Percentiles rank a stretch among this genome's conserved stretches.
These are phyloP conservation scores for Perkinsus olseni DNA, from an alignment of 169 alveolate genomes.

Conservation along the genomic window DNA sequence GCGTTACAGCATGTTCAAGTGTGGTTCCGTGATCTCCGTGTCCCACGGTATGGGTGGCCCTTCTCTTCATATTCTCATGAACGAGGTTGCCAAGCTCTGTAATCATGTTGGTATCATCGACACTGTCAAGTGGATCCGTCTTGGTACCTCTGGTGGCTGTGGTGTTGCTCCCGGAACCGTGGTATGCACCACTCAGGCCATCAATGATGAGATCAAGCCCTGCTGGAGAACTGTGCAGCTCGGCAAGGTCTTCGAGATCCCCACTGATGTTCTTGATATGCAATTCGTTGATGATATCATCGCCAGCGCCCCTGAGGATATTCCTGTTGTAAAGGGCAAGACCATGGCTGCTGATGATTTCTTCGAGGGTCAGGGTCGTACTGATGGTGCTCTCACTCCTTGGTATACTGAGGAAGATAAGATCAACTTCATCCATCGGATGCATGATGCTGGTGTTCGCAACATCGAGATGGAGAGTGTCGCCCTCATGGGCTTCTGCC, in stretches of 20 bases:
- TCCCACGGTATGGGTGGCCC: neutral
- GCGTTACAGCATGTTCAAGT: neutral
- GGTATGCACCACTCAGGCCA: neutral
- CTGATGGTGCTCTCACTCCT: slow-evolving; percentile 2
- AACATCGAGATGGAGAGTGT: neutral
- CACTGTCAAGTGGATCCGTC: neutral
- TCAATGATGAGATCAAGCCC: slow-evolving; percentile 1
- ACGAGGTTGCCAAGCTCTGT: neutral
- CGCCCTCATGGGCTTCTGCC: neutral
- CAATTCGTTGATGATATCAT: neutral
- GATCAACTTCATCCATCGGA: neutral
- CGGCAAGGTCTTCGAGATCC: slow-evolving; percentile 2
- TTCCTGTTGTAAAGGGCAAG: neutral
- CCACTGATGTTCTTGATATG: neutral
- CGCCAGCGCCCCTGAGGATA: slow-evolving; percentile 1
- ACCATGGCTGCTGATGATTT: neutral
- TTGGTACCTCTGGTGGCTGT: neutral
- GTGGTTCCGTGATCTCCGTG: neutral
- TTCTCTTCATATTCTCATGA: neutral
- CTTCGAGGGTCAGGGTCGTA: slow-evolving; percentile 3
- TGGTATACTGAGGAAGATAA: neutral
- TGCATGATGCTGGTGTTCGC: neutral
- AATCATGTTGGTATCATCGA: neutral
- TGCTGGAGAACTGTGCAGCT: slow-evolving; percentile 2
- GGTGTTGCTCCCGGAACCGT: slow-evolving; percentile 4